Percentiles rank a stretch among this genome's conserved stretches.
phyloP scores from a whole-genome alignment of 352 stramenopile species.

The Phytophthora nicotianae region DNA sequence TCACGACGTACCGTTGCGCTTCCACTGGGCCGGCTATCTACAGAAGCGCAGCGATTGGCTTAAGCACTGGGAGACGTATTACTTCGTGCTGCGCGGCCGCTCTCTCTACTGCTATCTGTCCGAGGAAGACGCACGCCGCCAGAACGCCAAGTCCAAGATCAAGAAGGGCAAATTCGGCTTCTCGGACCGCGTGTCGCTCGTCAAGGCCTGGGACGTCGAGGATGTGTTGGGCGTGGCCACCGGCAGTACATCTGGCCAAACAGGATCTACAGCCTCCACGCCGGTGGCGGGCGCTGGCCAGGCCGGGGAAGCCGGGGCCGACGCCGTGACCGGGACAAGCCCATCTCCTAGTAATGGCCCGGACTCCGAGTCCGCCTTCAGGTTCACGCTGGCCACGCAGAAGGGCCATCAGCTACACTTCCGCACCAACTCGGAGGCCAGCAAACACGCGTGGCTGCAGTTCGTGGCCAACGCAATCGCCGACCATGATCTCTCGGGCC shows the following conservation, averaged over 20 bases:
- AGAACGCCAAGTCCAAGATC: constrained; percentile 88
- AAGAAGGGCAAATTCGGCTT: constrained; percentile 91
- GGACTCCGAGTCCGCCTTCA: constrained; percentile 54
- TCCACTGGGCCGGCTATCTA: constrained; percentile 87
- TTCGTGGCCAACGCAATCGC: constrained; percentile 66
- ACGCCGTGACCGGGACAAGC: constrained; percentile 1
- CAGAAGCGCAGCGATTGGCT: constrained; percentile 91
- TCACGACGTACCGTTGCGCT: constrained; percentile 51
- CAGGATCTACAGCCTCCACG: constrained; percentile 12
- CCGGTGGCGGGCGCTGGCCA: constrained; percentile 11
- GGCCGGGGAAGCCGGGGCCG: background rate
- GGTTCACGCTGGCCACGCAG: constrained; percentile 82
- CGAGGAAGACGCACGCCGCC: constrained; percentile 74
- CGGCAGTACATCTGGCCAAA: background rate
- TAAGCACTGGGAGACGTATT: constrained; percentile 91
- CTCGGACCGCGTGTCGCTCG: constrained; percentile 75
- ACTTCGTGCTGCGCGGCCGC: constrained; percentile 76
- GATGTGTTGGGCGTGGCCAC: constrained; percentile 21
- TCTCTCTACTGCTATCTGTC: constrained; percentile 85
- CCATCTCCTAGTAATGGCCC: constrained; percentile 1
- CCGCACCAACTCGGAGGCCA: constrained; percentile 81
- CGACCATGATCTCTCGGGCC: constrained; percentile 52
- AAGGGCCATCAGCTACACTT: constrained; percentile 89
- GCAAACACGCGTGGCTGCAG: constrained; percentile 84
- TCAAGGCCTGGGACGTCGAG: constrained; percentile 77